A percentile compares a stretch with the other conserved stretches of the same genome.
Evolutionary conservation across 352 stramenopile species (phyloP).

Genomic region (Globisporangium orthogonon): DNA sequence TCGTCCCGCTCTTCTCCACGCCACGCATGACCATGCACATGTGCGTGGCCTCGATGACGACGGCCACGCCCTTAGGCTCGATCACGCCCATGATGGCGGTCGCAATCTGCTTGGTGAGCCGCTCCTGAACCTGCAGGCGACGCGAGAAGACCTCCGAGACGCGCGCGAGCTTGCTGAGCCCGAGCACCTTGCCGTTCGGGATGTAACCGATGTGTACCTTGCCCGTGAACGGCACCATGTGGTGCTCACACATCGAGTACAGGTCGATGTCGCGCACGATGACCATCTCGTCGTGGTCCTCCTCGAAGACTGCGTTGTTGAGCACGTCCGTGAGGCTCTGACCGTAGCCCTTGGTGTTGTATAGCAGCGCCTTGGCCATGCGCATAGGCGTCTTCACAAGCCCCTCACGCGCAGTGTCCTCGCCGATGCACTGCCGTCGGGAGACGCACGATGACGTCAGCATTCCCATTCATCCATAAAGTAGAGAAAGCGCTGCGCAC

Average conservation of each 20-base stretch:
- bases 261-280: slow-evolving; percentile 99
- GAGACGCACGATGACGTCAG: slow-evolving; percentile 1
- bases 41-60: slow-evolving; percentile 98
- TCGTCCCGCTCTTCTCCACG: slow-evolving; percentile 96
- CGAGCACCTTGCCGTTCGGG: slow-evolving; percentile 94
- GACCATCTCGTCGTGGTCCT: slow-evolving; percentile 98
- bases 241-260: slow-evolving; percentile 99
- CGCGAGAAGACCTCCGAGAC: slow-evolving; percentile 97
- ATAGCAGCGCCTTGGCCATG: slow-evolving; percentile 96
- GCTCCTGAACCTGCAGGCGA: slow-evolving; percentile 98
- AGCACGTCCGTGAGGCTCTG: slow-evolving; percentile 87
- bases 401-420: slow-evolving; percentile 93
- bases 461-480: not conserved
- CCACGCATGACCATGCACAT: slow-evolving; percentile 99
- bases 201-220: slow-evolving; percentile 95
- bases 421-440: slow-evolving; percentile 77
- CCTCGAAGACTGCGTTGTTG: slow-evolving; percentile 98
- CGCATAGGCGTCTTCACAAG: slow-evolving; percentile 95
- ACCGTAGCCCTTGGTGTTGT: slow-evolving; percentile 94
- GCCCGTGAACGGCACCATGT: slow-evolving; percentile 99
- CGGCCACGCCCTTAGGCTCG: slow-evolving; percentile 94
- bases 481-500: slow-evolving; percentile 21
- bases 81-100: slow-evolving; percentile 97
- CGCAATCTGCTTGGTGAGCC: slow-evolving; percentile 98
- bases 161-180: slow-evolving; percentile 97